Evolutionary conservation across 768 basidiomycete species (phyloP).

Genomic region (Antrodiella citrinella): DNA sequence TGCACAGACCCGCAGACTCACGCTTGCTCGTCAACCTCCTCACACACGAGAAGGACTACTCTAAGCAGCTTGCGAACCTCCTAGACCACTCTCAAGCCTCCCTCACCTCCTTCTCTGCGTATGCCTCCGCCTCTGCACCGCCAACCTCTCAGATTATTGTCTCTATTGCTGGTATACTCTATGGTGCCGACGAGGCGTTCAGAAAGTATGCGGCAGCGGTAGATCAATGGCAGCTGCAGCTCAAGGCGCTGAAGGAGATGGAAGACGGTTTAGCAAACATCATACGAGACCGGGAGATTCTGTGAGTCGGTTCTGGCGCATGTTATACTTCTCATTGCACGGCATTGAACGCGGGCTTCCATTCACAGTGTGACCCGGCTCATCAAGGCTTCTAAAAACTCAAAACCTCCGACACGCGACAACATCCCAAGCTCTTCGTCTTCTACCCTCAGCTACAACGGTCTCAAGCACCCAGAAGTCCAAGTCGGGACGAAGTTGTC

Average conservation of each 20-base stretch:
- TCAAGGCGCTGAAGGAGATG: conserved; percentile 50
- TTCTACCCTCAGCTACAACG: conserved; percentile 34
- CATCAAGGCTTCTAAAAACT: conserved; percentile 67
- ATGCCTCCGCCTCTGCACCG: conserved; percentile 58
- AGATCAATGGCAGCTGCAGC: conserved; percentile 57
- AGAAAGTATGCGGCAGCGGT: conserved; percentile 50
- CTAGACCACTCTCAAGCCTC: conserved; percentile 54
- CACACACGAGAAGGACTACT: conserved; percentile 62
- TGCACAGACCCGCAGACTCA: conserved; percentile 66
- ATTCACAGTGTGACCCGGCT: conserved; percentile 60
- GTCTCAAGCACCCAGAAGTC: conserved; percentile 22
- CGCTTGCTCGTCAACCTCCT: conserved; percentile 64
- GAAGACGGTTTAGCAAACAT: conserved; percentile 71
- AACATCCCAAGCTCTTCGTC: conserved; percentile 28
- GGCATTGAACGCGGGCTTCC: neutral
- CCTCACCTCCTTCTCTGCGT: conserved; percentile 61
- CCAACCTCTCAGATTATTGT: conserved; percentile 43
- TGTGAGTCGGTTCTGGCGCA: too few relatives aligned
- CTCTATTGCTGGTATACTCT: conserved; percentile 48
- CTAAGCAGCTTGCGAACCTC: conserved; percentile 48
- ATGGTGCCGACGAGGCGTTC: conserved; percentile 62
- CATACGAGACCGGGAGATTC: conserved; percentile 70
- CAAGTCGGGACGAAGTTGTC: conserved; percentile 38
- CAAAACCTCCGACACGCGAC: conserved; percentile 28
- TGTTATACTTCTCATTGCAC: neutral